phyloP scores from a whole-genome alignment of 2,329 filamentous ascomycete genomes.

The Xylogone sp. region DNA sequence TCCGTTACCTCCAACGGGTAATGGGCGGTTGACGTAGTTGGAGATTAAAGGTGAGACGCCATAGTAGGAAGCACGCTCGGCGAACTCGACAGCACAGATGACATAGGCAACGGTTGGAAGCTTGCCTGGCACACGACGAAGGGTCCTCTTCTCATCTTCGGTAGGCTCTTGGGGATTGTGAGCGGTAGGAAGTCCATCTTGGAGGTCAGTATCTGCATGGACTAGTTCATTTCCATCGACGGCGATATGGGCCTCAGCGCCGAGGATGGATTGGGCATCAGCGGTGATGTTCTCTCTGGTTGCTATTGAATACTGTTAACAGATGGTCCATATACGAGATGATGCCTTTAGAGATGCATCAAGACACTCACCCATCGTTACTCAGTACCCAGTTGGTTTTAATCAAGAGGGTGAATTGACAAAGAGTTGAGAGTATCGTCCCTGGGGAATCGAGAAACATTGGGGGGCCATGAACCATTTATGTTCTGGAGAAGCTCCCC shows the following conservation, averaged over 20 bases:
- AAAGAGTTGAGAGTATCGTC: too few species aligned
- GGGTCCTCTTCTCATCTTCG: conserved; percentile 56
- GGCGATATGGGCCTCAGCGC: conserved; percentile 10
- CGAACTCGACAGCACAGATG: conserved; percentile 69
- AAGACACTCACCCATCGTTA: too few species aligned
- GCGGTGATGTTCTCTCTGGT: conserved; percentile 8
- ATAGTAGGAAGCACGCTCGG: conserved; percentile 77
- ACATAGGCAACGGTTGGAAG: conserved; percentile 65
- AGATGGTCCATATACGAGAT: too few species aligned
- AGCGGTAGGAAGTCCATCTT: too few species aligned
- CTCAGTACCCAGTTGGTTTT: too few species aligned
- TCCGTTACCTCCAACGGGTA: conserved; percentile 44
- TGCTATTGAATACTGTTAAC: too few species aligned
- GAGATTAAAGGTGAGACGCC: conserved; percentile 57
- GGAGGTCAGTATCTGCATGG: too few species aligned
- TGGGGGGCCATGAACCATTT: too few species aligned
- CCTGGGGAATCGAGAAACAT: too few species aligned
- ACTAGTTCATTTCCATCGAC: conserved; percentile 8
- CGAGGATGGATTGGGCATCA: conserved; percentile 7
- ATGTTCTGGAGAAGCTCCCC: too few species aligned
- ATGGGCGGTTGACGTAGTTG: conserved; percentile 59
- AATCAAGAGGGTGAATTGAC: too few species aligned
- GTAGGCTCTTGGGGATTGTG: conserved; percentile 30
- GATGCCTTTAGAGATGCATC: too few species aligned
- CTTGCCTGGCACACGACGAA: conserved; percentile 60